phyloP scores from a whole-genome alignment of 2,329 filamentous ascomycete species.

The Fusarium sp. region DNA sequence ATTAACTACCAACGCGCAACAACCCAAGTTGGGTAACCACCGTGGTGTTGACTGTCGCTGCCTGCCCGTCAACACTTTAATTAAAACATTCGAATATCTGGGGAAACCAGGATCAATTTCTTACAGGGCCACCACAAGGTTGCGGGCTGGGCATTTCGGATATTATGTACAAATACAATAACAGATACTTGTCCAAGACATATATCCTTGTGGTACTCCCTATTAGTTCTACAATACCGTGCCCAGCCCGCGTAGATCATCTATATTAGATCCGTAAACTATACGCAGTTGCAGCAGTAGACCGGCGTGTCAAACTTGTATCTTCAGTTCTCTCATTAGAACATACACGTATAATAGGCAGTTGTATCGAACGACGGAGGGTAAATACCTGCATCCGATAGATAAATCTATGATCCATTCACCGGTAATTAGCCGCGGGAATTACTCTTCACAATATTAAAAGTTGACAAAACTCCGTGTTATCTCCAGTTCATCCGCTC shows the following conservation, averaged over 20 bases:
- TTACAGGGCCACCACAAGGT: neutral
- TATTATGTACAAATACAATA: neutral
- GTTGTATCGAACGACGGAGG: conserved; percentile 15
- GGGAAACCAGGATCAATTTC: conserved; percentile 28
- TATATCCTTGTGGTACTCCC: neutral
- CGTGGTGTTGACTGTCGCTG: neutral
- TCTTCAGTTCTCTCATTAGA: neutral
- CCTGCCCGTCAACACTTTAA: conserved; percentile 6
- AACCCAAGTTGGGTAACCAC: neutral
- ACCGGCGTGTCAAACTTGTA: neutral
- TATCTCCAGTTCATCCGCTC: conserved; percentile 32
- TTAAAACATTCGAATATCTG: conserved; percentile 20
- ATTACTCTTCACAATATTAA: conserved; percentile 15
- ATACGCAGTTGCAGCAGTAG: neutral
- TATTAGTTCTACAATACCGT: neutral
- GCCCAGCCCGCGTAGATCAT: conserved; percentile 15
- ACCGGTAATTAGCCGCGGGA: conserved; percentile 27
- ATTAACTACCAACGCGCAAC: neutral
- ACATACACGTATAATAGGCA: conserved; percentile 7
- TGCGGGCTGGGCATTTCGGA: neutral
- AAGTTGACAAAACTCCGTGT: conserved; percentile 9
- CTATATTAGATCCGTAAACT: neutral
- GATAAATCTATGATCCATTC: neutral
- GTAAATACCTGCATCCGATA: neutral
- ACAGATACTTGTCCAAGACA: neutral